phyloP scores from a whole-genome alignment of 2,329 filamentous ascomycete genomes.

The Fusarium incarnatum region DNA sequence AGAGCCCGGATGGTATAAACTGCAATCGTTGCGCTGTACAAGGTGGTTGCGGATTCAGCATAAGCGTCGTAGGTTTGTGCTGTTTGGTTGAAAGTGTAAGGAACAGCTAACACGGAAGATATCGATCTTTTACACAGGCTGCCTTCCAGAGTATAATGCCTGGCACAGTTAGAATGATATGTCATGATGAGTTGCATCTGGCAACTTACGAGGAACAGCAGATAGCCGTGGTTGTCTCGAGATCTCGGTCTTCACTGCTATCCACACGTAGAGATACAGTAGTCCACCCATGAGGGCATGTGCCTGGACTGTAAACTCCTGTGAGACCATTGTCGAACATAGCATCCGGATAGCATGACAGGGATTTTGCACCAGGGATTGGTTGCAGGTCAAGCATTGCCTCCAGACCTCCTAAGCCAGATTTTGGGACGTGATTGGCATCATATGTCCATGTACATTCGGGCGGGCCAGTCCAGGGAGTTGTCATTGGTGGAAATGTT shows the following conservation, averaged over 20 bases:
- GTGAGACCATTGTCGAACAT: constrained; percentile 54
- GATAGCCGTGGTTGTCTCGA: constrained; percentile 54
- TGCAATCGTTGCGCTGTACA: constrained; percentile 53
- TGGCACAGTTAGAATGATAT: constrained; percentile 39
- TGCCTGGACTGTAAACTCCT: constrained; percentile 56
- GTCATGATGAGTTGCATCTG: neutral
- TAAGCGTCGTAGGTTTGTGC: constrained; percentile 52
- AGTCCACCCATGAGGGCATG: constrained; percentile 56
- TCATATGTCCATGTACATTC: constrained; percentile 57
- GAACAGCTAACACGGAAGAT: constrained; percentile 53
- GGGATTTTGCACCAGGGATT: constrained; percentile 50
- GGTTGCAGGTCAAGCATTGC: constrained; percentile 55
- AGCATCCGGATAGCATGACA: constrained; percentile 56
- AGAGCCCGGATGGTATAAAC: constrained; percentile 54
- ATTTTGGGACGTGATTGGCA: constrained; percentile 42
- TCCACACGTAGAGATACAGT: constrained; percentile 51
- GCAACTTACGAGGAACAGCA: constrained; percentile 57
- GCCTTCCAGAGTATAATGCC: constrained; percentile 52
- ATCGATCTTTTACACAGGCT: constrained; percentile 52
- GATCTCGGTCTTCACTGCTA: constrained; percentile 43
- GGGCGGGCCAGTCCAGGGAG: constrained; percentile 52
- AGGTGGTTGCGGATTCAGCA: constrained; percentile 52
- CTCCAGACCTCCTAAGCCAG: constrained; percentile 46
- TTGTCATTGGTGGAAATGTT: constrained; percentile 53
- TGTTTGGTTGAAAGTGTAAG: constrained; percentile 52